Base-by-base conservation (phyloP, 768 basidiomycete species). In the Lepiota venenata region DNA sequence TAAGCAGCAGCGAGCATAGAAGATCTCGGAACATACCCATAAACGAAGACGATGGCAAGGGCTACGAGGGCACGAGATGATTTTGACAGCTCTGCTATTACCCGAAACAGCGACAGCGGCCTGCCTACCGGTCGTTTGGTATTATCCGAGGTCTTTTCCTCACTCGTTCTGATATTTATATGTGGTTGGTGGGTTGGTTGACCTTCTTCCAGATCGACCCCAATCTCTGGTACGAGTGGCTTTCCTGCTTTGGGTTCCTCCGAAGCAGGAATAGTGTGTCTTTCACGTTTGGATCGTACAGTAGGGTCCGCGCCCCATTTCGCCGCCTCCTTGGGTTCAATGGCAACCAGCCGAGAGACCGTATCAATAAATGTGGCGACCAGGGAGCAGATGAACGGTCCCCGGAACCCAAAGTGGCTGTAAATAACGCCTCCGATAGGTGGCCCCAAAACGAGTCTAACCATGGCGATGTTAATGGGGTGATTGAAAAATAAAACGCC, bases 391-490 rank as follows among this genome's bases (percentile, higher is more conserved):
- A 85, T 67, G 50, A 85, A 83, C 1, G 85, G 85, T 3, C 74
- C 84, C 15, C 79, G 78, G 61, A 76, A 85, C 5, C 85, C 84
- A 61, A 80, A 83, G 11, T 70, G 74, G 16, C 63, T 59, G 60
- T 79, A 86, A 25, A 87, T 61, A 2, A 68, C 63, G 20, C 85
- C 84, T 25, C 83, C 84, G 2, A 78, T 71, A 0, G 85, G 82
- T 2, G 83, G 80, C 10, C 81, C 84, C 22, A 81, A 69, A 12
- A 82, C 62, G n/a, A 77, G 64, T 32, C 83, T 84, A 25, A 29
- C 21, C 27, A 49, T 47, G 14, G 20, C 16, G 29, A 37, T 22
- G 15, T 49, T 27, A 50, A 47, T 27, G 12, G 3, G 29, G 27
- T 55, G 60, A 43, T 58, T 38, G 9, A 49, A n/a, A 21, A 57